phyloP scores from a whole-genome alignment of 179 eudicot genomes.

The Dionaea muscipula region DNA sequence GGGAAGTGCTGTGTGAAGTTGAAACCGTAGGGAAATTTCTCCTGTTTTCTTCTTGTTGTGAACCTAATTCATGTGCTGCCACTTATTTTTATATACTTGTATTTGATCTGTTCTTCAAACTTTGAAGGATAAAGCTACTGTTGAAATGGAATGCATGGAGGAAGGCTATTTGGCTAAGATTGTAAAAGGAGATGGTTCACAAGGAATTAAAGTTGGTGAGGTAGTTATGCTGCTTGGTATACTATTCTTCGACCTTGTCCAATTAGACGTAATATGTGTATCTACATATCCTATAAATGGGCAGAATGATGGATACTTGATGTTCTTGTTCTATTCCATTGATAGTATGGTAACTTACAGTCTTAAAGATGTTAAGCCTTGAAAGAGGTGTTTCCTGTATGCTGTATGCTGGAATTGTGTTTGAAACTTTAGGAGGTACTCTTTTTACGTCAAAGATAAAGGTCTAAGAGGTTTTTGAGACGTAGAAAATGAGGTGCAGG shows the following conservation, averaged over 20 bases:
- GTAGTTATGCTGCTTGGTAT: conserved; percentile 18
- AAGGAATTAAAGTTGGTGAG: conserved; percentile 92
- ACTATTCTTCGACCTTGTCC: background rate
- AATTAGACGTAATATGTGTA: background rate
- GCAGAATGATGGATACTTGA: background rate
- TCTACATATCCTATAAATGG: background rate
- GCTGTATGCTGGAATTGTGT: too few species aligned
- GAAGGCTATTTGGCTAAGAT: conserved; percentile 93
- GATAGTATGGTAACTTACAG: background rate
- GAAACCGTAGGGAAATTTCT: conserved; percentile 59
- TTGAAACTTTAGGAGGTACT: too few species aligned
- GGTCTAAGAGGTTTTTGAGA: too few species aligned
- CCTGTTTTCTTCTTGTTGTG: background rate
- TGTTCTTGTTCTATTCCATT: background rate
- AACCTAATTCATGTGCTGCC: background rate
- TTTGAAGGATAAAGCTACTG: conserved; percentile 87
- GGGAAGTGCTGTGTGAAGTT: conserved; percentile 97
- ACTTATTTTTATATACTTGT: conserved; percentile 5
- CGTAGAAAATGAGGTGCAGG: too few species aligned
- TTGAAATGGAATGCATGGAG: conserved; percentile 99
- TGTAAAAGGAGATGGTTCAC: conserved; percentile 63
- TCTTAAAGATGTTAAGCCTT: too few species aligned
- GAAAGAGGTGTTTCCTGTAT: too few species aligned
- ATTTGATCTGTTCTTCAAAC: background rate
- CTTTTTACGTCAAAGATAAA: too few species aligned